Conservation (phyloP, 1,284 basidiomycete species). For the Entoloma clypeatum region DNA sequence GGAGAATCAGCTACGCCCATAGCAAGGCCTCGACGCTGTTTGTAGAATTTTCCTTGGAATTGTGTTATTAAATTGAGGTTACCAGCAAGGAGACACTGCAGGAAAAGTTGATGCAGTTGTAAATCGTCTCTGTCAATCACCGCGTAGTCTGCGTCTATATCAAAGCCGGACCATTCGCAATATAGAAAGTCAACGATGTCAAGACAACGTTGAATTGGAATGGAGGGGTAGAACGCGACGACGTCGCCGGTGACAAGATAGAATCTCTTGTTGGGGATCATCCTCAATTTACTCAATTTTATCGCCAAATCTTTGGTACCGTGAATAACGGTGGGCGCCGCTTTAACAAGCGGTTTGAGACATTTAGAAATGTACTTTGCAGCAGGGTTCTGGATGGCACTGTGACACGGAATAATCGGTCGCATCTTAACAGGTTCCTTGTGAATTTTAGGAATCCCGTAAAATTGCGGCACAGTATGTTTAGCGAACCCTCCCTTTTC, state of each 20-base stretch:
- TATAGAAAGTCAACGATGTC: conserved; percentile 17
- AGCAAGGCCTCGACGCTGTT: conserved; percentile 28
- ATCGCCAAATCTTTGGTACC: conserved; percentile 29
- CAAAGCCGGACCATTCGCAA: not conserved
- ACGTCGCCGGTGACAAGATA: conserved; percentile 30
- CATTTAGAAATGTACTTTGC: conserved; percentile 29
- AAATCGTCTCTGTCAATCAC: conserved; percentile 3
- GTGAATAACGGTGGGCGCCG: conserved; percentile 25
- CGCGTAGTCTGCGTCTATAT: not conserved
- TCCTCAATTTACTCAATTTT: conserved; percentile 24
- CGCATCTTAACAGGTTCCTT: conserved; percentile 30
- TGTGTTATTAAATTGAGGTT: conserved; percentile 20
- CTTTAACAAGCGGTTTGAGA: conserved; percentile 30
- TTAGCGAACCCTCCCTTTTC: no score
- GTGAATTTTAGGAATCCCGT: conserved; percentile 36
- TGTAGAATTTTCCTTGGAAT: conserved; percentile 20
- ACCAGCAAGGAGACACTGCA: conserved; percentile 11
- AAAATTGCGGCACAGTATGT: conserved; percentile 23
- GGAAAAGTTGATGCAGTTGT: no score
- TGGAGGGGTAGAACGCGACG: conserved; percentile 31
- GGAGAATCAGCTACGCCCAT: conserved; percentile 33
- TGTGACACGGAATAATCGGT: conserved; percentile 34
- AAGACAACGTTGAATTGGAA: conserved; percentile 17
- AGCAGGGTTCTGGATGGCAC: conserved; percentile 28
- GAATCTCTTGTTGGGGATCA: conserved; percentile 8